Base-by-base conservation (phyloP, 2,329 filamentous ascomycete genomes). In the Zymoseptoria crescenta region DNA sequence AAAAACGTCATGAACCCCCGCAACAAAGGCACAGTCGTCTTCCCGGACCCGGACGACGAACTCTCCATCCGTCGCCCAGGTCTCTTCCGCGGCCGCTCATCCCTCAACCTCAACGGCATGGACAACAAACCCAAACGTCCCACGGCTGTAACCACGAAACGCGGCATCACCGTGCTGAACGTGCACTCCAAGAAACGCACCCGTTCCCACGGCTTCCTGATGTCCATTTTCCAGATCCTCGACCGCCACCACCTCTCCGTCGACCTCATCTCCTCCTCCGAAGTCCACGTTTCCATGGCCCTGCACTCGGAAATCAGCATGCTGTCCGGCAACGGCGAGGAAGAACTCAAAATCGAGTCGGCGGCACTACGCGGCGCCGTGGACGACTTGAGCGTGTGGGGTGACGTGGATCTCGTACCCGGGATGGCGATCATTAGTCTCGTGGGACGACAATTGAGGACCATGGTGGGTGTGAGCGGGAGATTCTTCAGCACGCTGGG, bases 161-260 rank as follows among this genome's bases (percentile, higher is more conserved):
- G 94, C 75, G 88, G 91, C 72, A 97, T 99, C 72, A 87, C 93
- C 52, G 91, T 99, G 65, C 90, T 99, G 70, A 99, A 99, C 76
- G 91, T 99, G 52, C 93, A 97, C 80, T 96, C 90, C 56, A 97
- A 99, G 79, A 96, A 96, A 79, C 87, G 93, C 64, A 95, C 93
- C 8, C 88, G 96, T 64, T 95, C 93, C 0, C 94, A 97, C 73
- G 93, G 92, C 50, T 99, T 99, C 77, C 88, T 99, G 69, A 93
- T 92, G 54, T 87, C 87, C 62, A 94, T 99, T 19, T 99, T 99
- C 74, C 87, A 86, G 60, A 94, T 96, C 60, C 82, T 99, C 50
- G 89, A 97, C 75, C 85, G 85, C 68, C 87, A 91, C 79, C 84
- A 87, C 66, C 83, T 99, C 60, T 95, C 90, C 0, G 94, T 99